These are phyloP conservation scores for Typha latifolia DNA, from an alignment of 176 grass and related monocot species.

Conservation along the genomic window DNA sequence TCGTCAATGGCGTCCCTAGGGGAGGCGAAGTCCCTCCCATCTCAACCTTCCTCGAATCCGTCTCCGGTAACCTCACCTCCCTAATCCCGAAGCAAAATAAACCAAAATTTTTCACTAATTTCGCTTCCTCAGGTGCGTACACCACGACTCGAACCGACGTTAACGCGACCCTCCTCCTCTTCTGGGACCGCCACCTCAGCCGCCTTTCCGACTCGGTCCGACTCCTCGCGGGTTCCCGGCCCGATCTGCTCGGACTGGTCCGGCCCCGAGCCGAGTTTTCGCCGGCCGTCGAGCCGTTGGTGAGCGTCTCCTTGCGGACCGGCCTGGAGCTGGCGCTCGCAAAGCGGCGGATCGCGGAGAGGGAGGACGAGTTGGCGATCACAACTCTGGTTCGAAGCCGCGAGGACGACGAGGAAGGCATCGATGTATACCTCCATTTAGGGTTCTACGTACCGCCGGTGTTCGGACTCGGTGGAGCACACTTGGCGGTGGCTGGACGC, in stretches of 20 bases:
- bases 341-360: background rate
- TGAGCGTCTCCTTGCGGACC: conserved; percentile 36
- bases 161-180: conserved; percentile 33
- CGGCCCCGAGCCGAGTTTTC: background rate
- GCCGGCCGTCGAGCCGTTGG: conserved; percentile 6
- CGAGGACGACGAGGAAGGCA: background rate
- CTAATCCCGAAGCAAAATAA: background rate
- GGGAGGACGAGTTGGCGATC: conserved; percentile 37
- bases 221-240: conserved; percentile 33
- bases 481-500: conserved; percentile 43
- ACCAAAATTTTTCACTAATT: background rate
- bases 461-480: conserved; percentile 44
- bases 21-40: conserved; percentile 35
- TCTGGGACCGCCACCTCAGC: conserved; percentile 68
- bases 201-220: conserved; percentile 49
- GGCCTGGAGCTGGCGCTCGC: conserved; percentile 28
- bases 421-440: conserved; percentile 55
- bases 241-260: conserved; percentile 36
- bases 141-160: conserved; percentile 58
- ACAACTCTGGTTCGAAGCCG: conserved; percentile 42
- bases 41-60: conserved; percentile 55
- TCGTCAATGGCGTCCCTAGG: conserved; percentile 39
- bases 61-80: conserved; percentile 18
- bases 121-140: conserved; percentile 37
- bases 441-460: conserved; percentile 40